phyloP scores from a whole-genome alignment of 108 stramenopile species.

The Cylindrotheca fusiformis region DNA sequence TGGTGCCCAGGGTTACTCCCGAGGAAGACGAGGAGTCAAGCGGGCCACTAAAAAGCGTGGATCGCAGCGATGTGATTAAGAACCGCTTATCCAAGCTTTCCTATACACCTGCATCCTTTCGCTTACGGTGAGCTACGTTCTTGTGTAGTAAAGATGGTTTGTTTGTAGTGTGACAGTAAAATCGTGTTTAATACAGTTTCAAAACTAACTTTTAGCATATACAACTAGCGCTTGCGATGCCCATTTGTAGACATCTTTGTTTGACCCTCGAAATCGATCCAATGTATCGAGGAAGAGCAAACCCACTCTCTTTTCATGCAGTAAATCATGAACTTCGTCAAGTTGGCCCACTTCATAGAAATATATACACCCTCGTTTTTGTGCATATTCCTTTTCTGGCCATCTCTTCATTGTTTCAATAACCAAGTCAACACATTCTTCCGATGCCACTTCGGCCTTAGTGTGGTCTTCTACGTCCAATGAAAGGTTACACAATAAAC shows the following conservation, averaged over 20 bases:
- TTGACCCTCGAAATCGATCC: not conserved
- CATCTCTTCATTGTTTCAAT: not conserved
- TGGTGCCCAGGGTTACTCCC: not conserved
- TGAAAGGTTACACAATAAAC: not conserved
- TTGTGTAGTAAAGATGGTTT: too few species aligned
- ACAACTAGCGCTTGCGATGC: not conserved
- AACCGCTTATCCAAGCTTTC: not conserved
- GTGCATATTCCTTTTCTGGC: not conserved
- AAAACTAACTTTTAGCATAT: not conserved
- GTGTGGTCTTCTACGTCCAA: not conserved
- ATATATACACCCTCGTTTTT: conserved; percentile 1
- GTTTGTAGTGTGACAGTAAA: too few species aligned
- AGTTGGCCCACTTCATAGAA: not conserved
- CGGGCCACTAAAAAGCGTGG: not conserved
- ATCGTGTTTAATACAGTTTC: too few species aligned
- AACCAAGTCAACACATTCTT: not conserved
- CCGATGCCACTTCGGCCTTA: conserved; percentile 1
- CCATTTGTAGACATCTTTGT: not conserved
- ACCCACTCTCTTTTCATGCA: not conserved
- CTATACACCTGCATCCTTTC: not conserved
- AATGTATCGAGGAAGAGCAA: not conserved
- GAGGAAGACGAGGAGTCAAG: not conserved
- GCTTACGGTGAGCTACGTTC: not conserved
- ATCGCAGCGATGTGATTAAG: not conserved
- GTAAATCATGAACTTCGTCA: not conserved